These are phyloP conservation scores for Fonsecaea erecta DNA, from an alignment of 2,329 filamentous ascomycete genomes.

Conservation along the genomic window DNA sequence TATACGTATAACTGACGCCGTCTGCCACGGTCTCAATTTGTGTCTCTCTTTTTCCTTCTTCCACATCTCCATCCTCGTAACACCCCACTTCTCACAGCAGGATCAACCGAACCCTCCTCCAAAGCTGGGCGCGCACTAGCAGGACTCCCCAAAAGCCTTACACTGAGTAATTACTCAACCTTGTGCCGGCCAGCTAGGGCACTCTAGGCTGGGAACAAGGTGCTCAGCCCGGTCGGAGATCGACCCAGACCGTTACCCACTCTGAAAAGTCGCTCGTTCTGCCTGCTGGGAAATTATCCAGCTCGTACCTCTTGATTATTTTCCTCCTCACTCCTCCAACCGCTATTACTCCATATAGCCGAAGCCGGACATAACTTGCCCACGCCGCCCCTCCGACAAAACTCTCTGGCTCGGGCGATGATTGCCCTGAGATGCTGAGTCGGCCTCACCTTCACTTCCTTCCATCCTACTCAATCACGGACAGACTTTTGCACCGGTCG, in stretches of 20 bases:
- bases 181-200: not conserved
- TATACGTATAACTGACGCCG: not conserved
- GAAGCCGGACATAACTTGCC: constrained; percentile 17
- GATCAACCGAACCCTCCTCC: not conserved
- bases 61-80: constrained; percentile 4
- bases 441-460: constrained; percentile 20
- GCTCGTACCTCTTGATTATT: not conserved
- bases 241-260: constrained; percentile 4
- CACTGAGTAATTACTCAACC: constrained; percentile 3
- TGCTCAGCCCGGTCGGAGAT: constrained; percentile 10
- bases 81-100: constrained; percentile 5
- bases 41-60: constrained; percentile 16
- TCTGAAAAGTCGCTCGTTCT: not conserved
- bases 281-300: not conserved
- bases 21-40: constrained; percentile 7
- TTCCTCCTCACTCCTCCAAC: constrained; percentile 17
- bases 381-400: constrained; percentile 11
- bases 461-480: constrained; percentile 11
- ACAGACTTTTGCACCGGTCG: constrained; percentile 4
- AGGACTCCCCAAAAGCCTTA: not conserved
- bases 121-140: not conserved
- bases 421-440: constrained; percentile 34
- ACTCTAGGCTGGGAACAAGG: not conserved
- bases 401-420: constrained; percentile 24
- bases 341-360: constrained; percentile 28